A percentile compares a stretch with the other conserved stretches of the same genome.
These are phyloP conservation scores for Lagenaria siceraria DNA, from an alignment of 306 rosid genomes.

Conservation along the genomic window DNA sequence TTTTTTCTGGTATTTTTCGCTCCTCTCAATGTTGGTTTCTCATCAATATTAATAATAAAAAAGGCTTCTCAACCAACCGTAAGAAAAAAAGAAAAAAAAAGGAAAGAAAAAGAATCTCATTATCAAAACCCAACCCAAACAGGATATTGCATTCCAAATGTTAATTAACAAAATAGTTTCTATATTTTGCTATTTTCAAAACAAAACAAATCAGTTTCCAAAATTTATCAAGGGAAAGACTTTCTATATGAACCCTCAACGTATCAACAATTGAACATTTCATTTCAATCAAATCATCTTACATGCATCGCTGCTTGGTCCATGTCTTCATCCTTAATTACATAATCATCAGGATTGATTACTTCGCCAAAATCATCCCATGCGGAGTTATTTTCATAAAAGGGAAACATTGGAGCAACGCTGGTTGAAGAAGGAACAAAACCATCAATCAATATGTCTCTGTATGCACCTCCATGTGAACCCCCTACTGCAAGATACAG, in stretches of 20 bases:
- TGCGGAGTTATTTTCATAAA: constrained; percentile 54
- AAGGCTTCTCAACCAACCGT: not conserved
- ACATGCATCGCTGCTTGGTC: constrained; percentile 53
- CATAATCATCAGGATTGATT: constrained; percentile 97
- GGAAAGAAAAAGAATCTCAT: not conserved
- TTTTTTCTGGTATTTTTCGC: not conserved
- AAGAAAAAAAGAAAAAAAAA: not conserved
- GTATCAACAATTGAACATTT: not conserved
- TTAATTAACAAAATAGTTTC: not conserved
- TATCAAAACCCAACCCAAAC: not conserved
- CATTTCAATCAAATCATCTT: constrained; percentile 13
- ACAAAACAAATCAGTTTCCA: not conserved
- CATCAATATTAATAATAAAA: not conserved
- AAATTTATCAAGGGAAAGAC: not conserved
- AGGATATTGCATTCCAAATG: constrained; percentile 3
- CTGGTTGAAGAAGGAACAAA: constrained; percentile 75
- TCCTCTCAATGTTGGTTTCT: not conserved
- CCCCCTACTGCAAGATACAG: constrained; percentile 32
- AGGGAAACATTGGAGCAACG: constrained; percentile 88
- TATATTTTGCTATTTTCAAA: not conserved
- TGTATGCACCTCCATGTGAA: constrained; percentile 39
- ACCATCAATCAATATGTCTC: constrained; percentile 75
- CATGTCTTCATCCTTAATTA: constrained; percentile 90
- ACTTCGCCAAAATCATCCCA: constrained; percentile 99
- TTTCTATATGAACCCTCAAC: not conserved